Conservation (phyloP, 2,329 filamentous ascomycete species). For the Colletotrichum sp. region DNA sequence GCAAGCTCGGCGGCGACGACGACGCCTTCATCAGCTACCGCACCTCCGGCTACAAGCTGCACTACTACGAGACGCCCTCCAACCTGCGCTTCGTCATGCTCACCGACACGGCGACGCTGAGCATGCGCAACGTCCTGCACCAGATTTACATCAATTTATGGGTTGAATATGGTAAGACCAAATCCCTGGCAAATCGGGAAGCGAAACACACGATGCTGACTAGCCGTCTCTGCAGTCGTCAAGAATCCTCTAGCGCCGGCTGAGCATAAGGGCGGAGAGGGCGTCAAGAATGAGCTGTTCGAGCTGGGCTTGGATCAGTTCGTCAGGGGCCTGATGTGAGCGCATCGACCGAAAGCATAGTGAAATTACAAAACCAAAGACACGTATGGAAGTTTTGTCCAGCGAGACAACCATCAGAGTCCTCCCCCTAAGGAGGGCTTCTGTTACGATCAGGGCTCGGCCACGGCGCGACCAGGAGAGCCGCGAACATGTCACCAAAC, state of each 20-base stretch:
- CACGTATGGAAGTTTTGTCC: not conserved
- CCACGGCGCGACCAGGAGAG: not conserved
- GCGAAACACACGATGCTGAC: conserved; percentile 22
- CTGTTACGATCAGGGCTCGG: not conserved
- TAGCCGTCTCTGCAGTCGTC: conserved; percentile 53
- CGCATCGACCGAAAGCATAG: not conserved
- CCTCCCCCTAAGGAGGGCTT: not conserved
- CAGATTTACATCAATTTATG: conserved; percentile 99
- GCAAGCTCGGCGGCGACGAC: conserved; percentile 91
- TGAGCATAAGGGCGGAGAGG: conserved; percentile 71
- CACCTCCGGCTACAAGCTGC: conserved; percentile 94
- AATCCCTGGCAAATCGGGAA: too few relatives aligned
- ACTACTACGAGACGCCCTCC: conserved; percentile 98
- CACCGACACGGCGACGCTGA: conserved; percentile 86
- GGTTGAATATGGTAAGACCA: conserved; percentile 81
- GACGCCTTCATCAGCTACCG: conserved; percentile 95
- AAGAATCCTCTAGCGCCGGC: conserved; percentile 74
- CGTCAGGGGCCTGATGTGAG: conserved; percentile 68
- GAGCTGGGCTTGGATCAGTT: conserved; percentile 80
- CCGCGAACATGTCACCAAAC: not conserved
- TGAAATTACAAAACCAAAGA: not conserved
- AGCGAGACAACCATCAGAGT: not conserved
- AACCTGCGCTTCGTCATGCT: conserved; percentile 97
- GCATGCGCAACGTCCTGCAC: conserved; percentile 92
- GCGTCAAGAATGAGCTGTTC: conserved; percentile 75